A percentile compares a stretch with the other conserved stretches of the same genome.
phyloP scores from a whole-genome alignment of 345 rosid genomes.

The Brassica rapa region DNA sequence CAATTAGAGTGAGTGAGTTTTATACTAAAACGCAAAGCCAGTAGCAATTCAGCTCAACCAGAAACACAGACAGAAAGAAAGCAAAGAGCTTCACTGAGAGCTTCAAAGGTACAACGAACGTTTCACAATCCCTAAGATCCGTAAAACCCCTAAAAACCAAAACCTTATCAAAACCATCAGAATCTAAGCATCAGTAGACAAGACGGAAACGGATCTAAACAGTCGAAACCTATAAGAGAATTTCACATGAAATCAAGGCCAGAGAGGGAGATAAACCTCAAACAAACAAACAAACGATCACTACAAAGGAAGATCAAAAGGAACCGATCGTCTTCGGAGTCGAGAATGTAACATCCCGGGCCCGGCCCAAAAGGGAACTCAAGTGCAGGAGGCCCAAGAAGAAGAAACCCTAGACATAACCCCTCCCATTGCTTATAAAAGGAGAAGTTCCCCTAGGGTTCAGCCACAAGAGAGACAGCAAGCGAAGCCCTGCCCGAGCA shows the following conservation, averaged over 20 bases:
- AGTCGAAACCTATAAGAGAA: not conserved
- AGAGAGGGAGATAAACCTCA: not conserved
- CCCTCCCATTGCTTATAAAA: too few relatives aligned
- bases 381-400: too few relatives aligned
- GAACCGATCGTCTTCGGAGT: too few relatives aligned
- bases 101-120: not conserved
- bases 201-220: not conserved
- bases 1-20: not conserved
- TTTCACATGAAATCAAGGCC: constrained; percentile 1
- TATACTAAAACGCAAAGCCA: not conserved
- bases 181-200: constrained; percentile 1
- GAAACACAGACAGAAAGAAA: not conserved
- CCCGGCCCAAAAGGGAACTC: too few relatives aligned
- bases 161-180: not conserved
- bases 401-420: too few relatives aligned
- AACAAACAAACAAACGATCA: constrained; percentile 6
- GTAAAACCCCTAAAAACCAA: constrained; percentile 29
- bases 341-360: too few relatives aligned
- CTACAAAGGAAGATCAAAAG: not conserved
- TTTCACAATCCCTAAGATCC: constrained; percentile 17
- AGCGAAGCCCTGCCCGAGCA: too few relatives aligned
- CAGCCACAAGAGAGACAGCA: too few relatives aligned
- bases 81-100: not conserved
- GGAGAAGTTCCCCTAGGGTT: too few relatives aligned
- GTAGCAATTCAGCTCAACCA: constrained; percentile 10